Conservation (phyloP, 2,329 filamentous ascomycete species). For the Pleoardoris graminearum region DNA sequence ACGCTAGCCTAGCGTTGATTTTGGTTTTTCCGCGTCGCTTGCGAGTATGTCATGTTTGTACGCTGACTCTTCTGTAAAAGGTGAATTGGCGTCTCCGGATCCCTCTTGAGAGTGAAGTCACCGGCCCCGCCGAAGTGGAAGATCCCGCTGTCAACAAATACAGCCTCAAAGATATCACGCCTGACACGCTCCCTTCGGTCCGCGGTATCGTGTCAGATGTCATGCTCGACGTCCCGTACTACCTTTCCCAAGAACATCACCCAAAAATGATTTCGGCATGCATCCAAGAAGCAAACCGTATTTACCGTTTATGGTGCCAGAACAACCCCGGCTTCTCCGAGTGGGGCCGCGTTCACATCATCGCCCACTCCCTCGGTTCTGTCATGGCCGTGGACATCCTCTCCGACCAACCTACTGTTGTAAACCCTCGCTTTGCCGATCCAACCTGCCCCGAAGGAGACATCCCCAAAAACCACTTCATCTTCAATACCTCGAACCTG, state of each 20-base stretch:
- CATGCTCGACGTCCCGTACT: slow-evolving; percentile 98
- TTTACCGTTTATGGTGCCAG: slow-evolving; percentile 92
- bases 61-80: slow-evolving; percentile 26
- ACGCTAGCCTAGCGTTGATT: too few species aligned
- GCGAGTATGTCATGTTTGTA: too few species aligned
- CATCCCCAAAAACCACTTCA: slow-evolving; percentile 64
- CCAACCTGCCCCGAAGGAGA: slow-evolving; percentile 48
- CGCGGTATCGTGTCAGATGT: slow-evolving; percentile 93
- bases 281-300: slow-evolving; percentile 86
- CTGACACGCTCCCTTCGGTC: slow-evolving; percentile 84
- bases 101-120: slow-evolving; percentile 75
- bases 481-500: slow-evolving; percentile 88
- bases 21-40: too few species aligned
- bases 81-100: slow-evolving; percentile 91
- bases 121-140: slow-evolving; percentile 56
- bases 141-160: slow-evolving; percentile 65
- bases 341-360: slow-evolving; percentile 82
- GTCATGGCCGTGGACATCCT: slow-evolving; percentile 93
- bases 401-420: slow-evolving; percentile 78
- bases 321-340: slow-evolving; percentile 88
- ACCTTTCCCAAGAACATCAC: slow-evolving; percentile 88
- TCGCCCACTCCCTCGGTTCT: slow-evolving; percentile 91
- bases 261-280: slow-evolving; percentile 91
- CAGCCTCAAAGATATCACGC: slow-evolving; percentile 85
- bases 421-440: slow-evolving; percentile 53